phyloP scores from a whole-genome alignment of 2,329 filamentous ascomycete species.

The Penicillium sclerotiorum region DNA sequence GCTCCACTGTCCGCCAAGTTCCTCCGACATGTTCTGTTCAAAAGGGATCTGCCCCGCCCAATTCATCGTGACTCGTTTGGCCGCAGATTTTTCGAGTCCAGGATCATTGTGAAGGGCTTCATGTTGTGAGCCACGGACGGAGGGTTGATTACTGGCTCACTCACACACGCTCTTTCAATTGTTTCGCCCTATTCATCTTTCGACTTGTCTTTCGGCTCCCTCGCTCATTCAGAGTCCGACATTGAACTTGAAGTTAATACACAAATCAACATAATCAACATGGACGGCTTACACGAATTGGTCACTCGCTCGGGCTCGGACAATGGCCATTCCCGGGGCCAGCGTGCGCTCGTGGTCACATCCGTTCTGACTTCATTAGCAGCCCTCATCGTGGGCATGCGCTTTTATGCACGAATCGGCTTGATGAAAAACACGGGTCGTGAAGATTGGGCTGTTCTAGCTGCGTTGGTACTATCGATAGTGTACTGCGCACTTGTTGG shows the following conservation, averaged over 20 bases:
- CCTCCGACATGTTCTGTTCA: slow-evolving; percentile 6
- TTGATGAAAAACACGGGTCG: slow-evolving; percentile 37
- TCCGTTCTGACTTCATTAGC: slow-evolving; percentile 31
- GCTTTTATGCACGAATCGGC: slow-evolving; percentile 30
- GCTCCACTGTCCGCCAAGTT: slow-evolving; percentile 9
- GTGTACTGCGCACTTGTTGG: slow-evolving; percentile 32
- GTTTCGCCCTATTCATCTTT: no score
- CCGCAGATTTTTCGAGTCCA: not conserved
- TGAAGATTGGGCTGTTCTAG: slow-evolving; percentile 36
- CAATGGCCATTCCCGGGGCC: slow-evolving; percentile 26
- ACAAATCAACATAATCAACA: not conserved
- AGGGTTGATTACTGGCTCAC: not conserved
- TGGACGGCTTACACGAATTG: slow-evolving; percentile 13
- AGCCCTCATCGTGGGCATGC: slow-evolving; percentile 30
- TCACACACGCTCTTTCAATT: slow-evolving; percentile 1
- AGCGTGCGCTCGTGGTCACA: slow-evolving; percentile 34
- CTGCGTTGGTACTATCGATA: slow-evolving; percentile 31
- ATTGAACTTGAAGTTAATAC: no score
- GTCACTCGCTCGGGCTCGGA: slow-evolving; percentile 19
- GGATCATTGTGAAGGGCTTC: not conserved
- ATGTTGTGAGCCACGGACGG: not conserved
- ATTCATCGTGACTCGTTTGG: slow-evolving; percentile 2
- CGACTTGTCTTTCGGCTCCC: not conserved
- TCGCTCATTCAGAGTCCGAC: not conserved
- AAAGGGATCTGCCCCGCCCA: slow-evolving; percentile 16